A percentile compares a stretch with the other conserved stretches of the same genome.
Conservation (phyloP, 1,284 basidiomycete species). For the Rhizopogon parksii region DNA sequence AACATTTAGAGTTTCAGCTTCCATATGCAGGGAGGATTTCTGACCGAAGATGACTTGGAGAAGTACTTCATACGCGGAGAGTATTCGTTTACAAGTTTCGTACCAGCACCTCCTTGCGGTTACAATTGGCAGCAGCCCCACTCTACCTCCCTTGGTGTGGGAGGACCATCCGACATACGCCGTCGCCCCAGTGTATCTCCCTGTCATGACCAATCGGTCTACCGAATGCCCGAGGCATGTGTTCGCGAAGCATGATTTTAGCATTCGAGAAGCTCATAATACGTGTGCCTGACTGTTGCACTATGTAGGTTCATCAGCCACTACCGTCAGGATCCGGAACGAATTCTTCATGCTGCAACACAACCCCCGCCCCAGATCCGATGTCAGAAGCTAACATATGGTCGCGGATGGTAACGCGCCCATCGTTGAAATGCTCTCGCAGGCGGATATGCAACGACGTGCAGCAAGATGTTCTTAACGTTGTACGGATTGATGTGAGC, state of each 20-base stretch:
- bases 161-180: background rate
- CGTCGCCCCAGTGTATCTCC: background rate
- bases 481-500: background rate
- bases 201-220: background rate
- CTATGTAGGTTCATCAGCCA: background rate
- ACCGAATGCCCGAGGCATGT: background rate
- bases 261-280: background rate
- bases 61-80: background rate
- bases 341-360: background rate
- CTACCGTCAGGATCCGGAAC: background rate
- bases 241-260: background rate
- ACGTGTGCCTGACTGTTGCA: background rate
- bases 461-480: background rate
- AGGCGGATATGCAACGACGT: background rate
- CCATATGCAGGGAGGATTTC: background rate
- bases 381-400: slow-evolving; percentile 1
- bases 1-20: background rate
- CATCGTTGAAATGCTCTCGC: background rate
- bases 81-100: background rate
- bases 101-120: background rate
- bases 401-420: slow-evolving; percentile 1
- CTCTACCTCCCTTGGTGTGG: background rate
- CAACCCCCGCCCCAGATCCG: background rate
- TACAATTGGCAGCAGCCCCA: background rate
- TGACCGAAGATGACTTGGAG: slow-evolving; percentile 2